Evolutionary conservation across 768 basidiomycete genomes (phyloP), one percentile per base, ranked within the genome.

Genomic region (Rubroboletus satanas): DNA sequence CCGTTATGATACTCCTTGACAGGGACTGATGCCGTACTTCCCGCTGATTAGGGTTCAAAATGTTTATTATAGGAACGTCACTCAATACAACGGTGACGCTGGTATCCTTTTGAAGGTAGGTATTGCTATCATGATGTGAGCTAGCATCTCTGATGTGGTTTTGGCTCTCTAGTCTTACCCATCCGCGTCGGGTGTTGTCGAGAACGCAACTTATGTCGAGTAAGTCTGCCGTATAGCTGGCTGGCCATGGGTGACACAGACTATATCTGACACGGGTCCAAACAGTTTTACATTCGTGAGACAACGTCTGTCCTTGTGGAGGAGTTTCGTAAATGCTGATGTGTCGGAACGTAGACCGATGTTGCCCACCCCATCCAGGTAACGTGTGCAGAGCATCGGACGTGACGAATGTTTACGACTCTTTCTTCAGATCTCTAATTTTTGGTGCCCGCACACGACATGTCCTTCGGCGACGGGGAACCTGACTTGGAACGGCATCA

Each of bases 241-340:
- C 2, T 26, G n/a, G 17, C 9, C 9, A 10, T 29, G 28, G 21
- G 42, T 21, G 35, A 35, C 8, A 21, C 18, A 3, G 11, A 29
- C n/a, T 6, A 23, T 17, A 7, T 11, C 37, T 61, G 12, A 61
- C 32, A 5, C 12, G 15, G 0, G 11, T 35, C 12, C 39, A 6
- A 6, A 47, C 26, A 51, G 53, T 42, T 65, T 65, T 14, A 49
- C 21, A 7, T 41, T 61, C 14, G 62, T 64, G n/a, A 51, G 54
- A 33, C 17, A 29, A 11, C 1, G 26, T 33, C 5, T 2, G 14
- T n/a, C 15, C 14, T 12, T 15, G 29, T 36, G 12, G 15, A 23
- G 7, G 14, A 14, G n/a, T 28, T 26, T 35, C 15, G 4, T 23
- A 41, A 29, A 29, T 43, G 17, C 23, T 59, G 39, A 62, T 9